phyloP scores from a whole-genome alignment of 2,329 filamentous ascomycete genomes.

The Cladophialophora bantiana region DNA sequence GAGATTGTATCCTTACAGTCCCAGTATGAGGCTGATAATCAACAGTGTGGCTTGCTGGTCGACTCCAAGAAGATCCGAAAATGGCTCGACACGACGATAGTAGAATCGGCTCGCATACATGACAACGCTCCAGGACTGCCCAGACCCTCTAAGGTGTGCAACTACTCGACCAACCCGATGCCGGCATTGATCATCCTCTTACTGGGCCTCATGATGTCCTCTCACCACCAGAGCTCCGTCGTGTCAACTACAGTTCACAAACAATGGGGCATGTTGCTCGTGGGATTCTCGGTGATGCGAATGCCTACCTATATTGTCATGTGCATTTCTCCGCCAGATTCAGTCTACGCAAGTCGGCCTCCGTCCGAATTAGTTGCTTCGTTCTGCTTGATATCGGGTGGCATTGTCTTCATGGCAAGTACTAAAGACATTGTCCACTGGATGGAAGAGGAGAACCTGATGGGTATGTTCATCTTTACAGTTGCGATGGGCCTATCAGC shows the following conservation, averaged over 20 bases:
- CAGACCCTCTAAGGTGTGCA: constrained; percentile 70
- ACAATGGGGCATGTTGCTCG: constrained; percentile 88
- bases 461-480: constrained; percentile 94
- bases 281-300: constrained; percentile 79
- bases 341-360: constrained; percentile 79
- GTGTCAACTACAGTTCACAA: constrained; percentile 89
- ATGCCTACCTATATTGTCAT: constrained; percentile 79
- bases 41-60: constrained; percentile 79
- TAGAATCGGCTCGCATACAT: too few species aligned
- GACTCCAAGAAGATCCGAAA: constrained; percentile 75
- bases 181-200: constrained; percentile 86
- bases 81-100: constrained; percentile 51
- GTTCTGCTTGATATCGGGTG: constrained; percentile 86
- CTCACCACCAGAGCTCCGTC: constrained; percentile 83
- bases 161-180: constrained; percentile 83
- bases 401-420: constrained; percentile 90
- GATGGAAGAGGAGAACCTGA: constrained; percentile 76
- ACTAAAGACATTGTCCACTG: constrained; percentile 76
- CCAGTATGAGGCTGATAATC: neutral
- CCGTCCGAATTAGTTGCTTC: constrained; percentile 85
- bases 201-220: constrained; percentile 92
- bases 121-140: constrained; percentile 53
- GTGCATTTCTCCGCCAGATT: constrained; percentile 81
- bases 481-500: constrained; percentile 83
- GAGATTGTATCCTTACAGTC: constrained; percentile 5